These are phyloP conservation scores for Dendrobium catenatum DNA, from an alignment of 106 monocot species.

Conservation along the genomic window DNA sequence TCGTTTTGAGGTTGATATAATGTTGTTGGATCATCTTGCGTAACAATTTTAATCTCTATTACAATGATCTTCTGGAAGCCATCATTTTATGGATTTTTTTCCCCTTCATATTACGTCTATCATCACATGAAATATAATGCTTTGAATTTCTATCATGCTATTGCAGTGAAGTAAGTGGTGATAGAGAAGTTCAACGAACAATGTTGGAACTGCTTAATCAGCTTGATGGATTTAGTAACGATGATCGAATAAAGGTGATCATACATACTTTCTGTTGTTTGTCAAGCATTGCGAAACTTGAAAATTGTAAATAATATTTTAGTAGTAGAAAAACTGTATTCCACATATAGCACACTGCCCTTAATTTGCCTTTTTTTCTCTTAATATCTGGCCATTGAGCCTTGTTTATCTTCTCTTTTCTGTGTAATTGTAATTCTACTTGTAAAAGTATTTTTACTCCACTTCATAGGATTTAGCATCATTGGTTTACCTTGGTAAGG, in stretches of 20 bases:
- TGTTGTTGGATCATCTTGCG: not conserved
- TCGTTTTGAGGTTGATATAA: not conserved
- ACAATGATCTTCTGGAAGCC: not conserved
- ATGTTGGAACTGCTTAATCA: slow-evolving; percentile 94
- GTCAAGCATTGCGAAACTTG: not conserved
- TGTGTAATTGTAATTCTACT: too few relatives aligned
- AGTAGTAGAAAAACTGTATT: too few relatives aligned
- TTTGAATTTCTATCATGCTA: not conserved
- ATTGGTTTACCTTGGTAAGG: too few relatives aligned
- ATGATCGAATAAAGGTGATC: slow-evolving; percentile 81
- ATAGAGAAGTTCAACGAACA: slow-evolving; percentile 87
- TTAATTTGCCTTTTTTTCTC: not conserved
- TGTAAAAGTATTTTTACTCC: too few relatives aligned
- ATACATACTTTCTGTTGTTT: not conserved
- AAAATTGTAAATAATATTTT: not conserved
- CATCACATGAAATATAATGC: not conserved
- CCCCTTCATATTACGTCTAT: not conserved
- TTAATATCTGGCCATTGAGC: not conserved
- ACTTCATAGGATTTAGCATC: too few relatives aligned
- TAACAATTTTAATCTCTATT: not conserved
- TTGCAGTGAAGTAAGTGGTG: slow-evolving; percentile 91
- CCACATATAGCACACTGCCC: not conserved
- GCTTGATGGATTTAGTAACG: slow-evolving; percentile 93
- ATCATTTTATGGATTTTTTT: not conserved
- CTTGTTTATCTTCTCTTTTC: too few relatives aligned